phyloP scores from a whole-genome alignment of 164 flowering plant species.

The Vitis rotundifolia region DNA sequence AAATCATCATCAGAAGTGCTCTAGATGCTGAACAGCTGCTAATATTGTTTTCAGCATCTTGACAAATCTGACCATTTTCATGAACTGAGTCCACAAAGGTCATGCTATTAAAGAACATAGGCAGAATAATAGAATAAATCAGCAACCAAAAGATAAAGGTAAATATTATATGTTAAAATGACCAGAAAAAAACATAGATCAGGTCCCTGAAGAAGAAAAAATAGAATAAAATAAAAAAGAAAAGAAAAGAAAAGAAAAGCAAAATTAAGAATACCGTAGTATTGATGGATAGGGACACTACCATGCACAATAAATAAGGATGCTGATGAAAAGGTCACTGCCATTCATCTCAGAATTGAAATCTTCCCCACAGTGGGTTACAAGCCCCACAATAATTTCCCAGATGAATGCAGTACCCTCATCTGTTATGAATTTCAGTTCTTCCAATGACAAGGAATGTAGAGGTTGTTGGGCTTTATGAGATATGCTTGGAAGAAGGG shows the following conservation, averaged over 20 bases:
- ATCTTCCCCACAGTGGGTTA: slow-evolving; percentile 48
- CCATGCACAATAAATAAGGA: slow-evolving; percentile 75
- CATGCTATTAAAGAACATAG: slow-evolving; percentile 37
- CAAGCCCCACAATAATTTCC: slow-evolving; percentile 88
- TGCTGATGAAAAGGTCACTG: slow-evolving; percentile 29
- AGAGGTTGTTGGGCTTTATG: slow-evolving; percentile 12
- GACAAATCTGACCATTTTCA: slow-evolving; percentile 37
- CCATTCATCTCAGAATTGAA: slow-evolving; percentile 27
- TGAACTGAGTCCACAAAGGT: slow-evolving; percentile 49
- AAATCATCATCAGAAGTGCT: slow-evolving; percentile 70
- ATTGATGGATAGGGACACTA: slow-evolving; percentile 22
- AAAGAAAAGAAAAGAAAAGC: background rate
- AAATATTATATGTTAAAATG: background rate
- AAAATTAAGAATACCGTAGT: background rate
- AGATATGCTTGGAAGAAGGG: slow-evolving; percentile 47
- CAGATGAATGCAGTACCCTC: slow-evolving; percentile 54
- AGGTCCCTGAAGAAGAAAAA: background rate
- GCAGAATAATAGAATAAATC: background rate
- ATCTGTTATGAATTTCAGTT: slow-evolving; percentile 32
- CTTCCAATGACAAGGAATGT: slow-evolving; percentile 30
- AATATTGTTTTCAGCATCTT: slow-evolving; percentile 23
- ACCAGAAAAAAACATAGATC: slow-evolving; percentile 1
- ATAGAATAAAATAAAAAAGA: background rate
- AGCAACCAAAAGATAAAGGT: background rate
- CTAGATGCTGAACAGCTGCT: slow-evolving; percentile 55